Evolutionary conservation across 805 yeast species (phyloP).

Genomic region (Ascoidea asiatica): DNA sequence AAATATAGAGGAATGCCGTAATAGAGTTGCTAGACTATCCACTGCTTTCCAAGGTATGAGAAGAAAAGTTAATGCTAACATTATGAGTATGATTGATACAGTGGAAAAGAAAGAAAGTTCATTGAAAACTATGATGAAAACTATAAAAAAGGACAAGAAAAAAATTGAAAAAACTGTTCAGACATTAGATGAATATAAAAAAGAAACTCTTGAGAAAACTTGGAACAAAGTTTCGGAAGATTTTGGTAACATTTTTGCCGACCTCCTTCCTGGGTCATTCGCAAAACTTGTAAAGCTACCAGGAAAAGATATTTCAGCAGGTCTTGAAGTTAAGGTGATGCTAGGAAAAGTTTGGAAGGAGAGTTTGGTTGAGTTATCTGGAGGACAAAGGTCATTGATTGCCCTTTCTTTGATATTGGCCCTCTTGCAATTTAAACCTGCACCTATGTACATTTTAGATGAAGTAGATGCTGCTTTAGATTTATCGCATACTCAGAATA

Average conservation of each 20-base stretch:
- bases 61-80: constrained; percentile 71
- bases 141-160: constrained; percentile 77
- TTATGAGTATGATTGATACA: constrained; percentile 83
- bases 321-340: constrained; percentile 81
- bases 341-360: constrained; percentile 94
- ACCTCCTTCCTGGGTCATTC: constrained; percentile 76
- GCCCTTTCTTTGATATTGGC: constrained; percentile 91
- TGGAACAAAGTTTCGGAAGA: constrained; percentile 80
- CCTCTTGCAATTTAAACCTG: constrained; percentile 86
- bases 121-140: constrained; percentile 65
- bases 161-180: constrained; percentile 82
- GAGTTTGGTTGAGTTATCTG: constrained; percentile 85
- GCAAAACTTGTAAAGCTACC: constrained; percentile 81
- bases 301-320: constrained; percentile 73
- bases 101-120: constrained; percentile 79
- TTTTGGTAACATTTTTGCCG: constrained; percentile 83
- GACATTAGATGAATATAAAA: constrained; percentile 73
- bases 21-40: constrained; percentile 38
- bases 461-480: constrained; percentile 99
- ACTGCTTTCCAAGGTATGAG: constrained; percentile 57
- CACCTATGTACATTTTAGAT: constrained; percentile 95
- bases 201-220: constrained; percentile 69
- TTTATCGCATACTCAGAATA: constrained; percentile 92
- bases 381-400: constrained; percentile 92
- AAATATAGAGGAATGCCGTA: constrained; percentile 48